Base-by-base conservation (phyloP, 176 grass and related monocot genomes). In the Phoenix roebelenii region DNA sequence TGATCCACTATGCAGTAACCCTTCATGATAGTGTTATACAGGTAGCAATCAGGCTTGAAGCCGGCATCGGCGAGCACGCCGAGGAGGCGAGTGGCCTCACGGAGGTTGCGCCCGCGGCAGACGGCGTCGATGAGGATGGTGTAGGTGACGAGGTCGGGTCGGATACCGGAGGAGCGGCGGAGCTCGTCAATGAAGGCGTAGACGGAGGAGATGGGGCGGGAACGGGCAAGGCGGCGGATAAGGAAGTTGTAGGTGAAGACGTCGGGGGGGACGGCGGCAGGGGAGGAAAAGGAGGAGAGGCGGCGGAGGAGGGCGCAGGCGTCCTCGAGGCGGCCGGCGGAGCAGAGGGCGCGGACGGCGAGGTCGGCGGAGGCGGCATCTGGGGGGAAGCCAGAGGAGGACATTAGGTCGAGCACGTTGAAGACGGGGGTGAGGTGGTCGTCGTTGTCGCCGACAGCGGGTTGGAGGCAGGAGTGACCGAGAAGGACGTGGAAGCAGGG, bases 21-120 rank as follows among this genome's bases (percentile, higher is more conserved):
- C 73, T 97, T 97, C 87, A 88, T 88, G 22, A 91, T 85, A 6
- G 87, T 64, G 66, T 91, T 97, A 78, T 97, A 97, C 23, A 97
- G 1, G 71, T 83, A 76, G 3, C 82, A 78, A 62, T 97, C 87
- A 6, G 84, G 84, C 57, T 73, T 78, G 66, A 97, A 80, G 39
- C 84, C 87, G 51, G 78, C 76, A 61, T 80, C 70, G 1, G 73
- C 50, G 57, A 97, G 82, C 5, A 88, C 25, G 1, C 60, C 56
- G 3, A 97, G 81, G 12, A 97, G 76, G 66, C 74, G 48, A 15
- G 50, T 64, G 50, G 86, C 83, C 78, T 97, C 84, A 6, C 87
- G 93, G 35, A 76, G 72, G 18, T 85, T 68, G 9, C 84, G 68
- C 23, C 72, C 20, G 19, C 70, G 84, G 74, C 84, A 91, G 39